A percentile compares a stretch with the other conserved stretches of the same genome.
phyloP scores from a whole-genome alignment of 768 basidiomycete genomes.

The Tubosaeta sp. region DNA sequence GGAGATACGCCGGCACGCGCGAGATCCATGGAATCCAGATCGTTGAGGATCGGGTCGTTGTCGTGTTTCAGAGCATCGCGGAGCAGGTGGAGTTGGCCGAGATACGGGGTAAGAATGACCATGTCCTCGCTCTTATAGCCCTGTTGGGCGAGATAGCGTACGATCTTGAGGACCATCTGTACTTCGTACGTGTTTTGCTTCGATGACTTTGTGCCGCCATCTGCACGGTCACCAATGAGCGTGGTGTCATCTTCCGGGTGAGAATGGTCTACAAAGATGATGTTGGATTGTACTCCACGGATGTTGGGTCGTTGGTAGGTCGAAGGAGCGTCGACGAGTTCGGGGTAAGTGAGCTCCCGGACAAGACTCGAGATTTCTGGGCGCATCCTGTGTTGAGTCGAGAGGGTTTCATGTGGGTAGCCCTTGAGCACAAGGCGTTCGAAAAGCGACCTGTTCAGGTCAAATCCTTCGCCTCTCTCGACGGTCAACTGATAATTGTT shows the following conservation, averaged over 20 bases:
- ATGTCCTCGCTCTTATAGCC: conserved; percentile 59
- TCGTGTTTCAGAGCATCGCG: conserved; percentile 40
- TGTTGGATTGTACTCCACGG: conserved; percentile 50
- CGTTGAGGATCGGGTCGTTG: conserved; percentile 57
- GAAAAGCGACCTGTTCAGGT: conserved; percentile 63
- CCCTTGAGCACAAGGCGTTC: conserved; percentile 59
- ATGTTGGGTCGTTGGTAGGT: conserved; percentile 48
- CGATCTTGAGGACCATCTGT: conserved; percentile 59
- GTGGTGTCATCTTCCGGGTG: conserved; percentile 49
- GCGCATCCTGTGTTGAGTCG: conserved; percentile 66
- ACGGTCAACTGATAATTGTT: conserved; percentile 60
- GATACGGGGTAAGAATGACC: conserved; percentile 67
- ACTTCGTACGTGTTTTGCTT: conserved; percentile 61
- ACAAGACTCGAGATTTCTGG: conserved; percentile 65
- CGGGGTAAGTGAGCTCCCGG: conserved; percentile 62
- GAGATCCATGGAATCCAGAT: conserved; percentile 57
- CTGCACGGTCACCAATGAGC: conserved; percentile 39
- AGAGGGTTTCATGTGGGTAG: conserved; percentile 56
- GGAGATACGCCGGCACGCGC: conserved; percentile 49
- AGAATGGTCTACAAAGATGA: conserved; percentile 59
- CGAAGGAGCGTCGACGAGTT: conserved; percentile 50
- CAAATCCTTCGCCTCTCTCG: conserved; percentile 65
- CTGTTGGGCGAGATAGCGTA: conserved; percentile 63
- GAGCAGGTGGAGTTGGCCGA: conserved; percentile 56
- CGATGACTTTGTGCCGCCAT: conserved; percentile 44